phyloP scores from a whole-genome alignment of 352 stramenopile species.

The Plasmopara viticola region DNA sequence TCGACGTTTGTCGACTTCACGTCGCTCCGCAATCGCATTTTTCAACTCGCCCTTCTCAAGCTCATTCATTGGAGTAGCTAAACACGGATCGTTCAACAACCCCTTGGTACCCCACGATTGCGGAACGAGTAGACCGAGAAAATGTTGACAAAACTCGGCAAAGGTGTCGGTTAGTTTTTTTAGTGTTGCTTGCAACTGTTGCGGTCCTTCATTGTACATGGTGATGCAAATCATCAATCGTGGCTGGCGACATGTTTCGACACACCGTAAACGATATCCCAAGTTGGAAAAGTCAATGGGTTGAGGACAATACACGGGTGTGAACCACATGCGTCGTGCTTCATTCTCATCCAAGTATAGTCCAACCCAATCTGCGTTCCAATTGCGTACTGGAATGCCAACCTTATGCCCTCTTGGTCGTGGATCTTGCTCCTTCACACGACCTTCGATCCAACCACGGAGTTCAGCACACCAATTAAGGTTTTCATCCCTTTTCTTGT shows the following conservation, averaged over 20 bases:
- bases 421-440: conserved; percentile 61
- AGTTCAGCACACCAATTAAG: conserved; percentile 79
- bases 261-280: conserved; percentile 36
- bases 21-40: conserved; percentile 71
- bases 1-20: conserved; percentile 59
- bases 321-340: conserved; percentile 35
- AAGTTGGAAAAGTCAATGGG: too few species aligned
- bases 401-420: conserved; percentile 76
- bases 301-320: too few species aligned
- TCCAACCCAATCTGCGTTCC: too few species aligned
- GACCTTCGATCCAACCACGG: conserved; percentile 81
- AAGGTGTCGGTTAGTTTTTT: conserved; percentile 68
- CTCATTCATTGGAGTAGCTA: conserved; percentile 37
- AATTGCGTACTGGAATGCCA: too few species aligned
- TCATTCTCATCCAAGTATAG: too few species aligned
- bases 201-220: too few species aligned
- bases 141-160: conserved; percentile 87
- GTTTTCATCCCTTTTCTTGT: conserved; percentile 82
- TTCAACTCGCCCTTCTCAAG: conserved; percentile 79
- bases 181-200: too few species aligned
- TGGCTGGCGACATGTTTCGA: conserved; percentile 71
- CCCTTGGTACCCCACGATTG: conserved; percentile 87
- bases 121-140: conserved; percentile 88
- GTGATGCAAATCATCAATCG: conserved; percentile 6
- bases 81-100: conserved; percentile 45